Evolutionary conservation across 148 eudicot genomes (phyloP).

Genomic region (Mesembryanthemum crystallinum): DNA sequence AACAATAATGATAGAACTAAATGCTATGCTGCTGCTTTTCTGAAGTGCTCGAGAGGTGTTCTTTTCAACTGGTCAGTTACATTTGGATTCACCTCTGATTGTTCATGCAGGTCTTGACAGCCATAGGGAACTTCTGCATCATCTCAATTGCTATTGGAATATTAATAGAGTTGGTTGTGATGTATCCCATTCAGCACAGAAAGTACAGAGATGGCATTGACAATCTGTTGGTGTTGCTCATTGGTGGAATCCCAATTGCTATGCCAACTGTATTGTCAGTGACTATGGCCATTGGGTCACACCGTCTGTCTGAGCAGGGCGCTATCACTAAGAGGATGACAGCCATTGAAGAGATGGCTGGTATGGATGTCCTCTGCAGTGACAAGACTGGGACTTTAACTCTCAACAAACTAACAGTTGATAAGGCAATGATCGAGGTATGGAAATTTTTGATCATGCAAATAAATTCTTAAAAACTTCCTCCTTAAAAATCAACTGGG

Average conservation of each 20-base stretch:
- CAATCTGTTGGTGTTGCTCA: conserved; percentile 71
- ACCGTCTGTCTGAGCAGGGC: conserved; percentile 72
- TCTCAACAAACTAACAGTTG: conserved; percentile 76
- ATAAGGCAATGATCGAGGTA: conserved; percentile 64
- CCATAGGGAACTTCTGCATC: conserved; percentile 85
- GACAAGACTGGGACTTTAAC: conserved; percentile 91
- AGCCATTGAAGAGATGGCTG: conserved; percentile 90
- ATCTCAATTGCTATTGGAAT: conserved; percentile 65
- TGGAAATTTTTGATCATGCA: neutral
- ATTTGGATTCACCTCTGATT: neutral
- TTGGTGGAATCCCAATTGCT: conserved; percentile 88
- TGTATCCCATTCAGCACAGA: conserved; percentile 77
- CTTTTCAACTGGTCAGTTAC: neutral
- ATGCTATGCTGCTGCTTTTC: no score
- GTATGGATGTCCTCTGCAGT: conserved; percentile 91
- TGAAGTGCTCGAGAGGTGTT: neutral
- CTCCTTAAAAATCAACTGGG: neutral
- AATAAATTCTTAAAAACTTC: neutral
- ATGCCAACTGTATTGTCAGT: conserved; percentile 89
- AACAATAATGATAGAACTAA: no score
- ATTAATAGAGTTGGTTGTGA: conserved; percentile 59
- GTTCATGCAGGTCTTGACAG: conserved; percentile 57
- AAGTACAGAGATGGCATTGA: conserved; percentile 75
- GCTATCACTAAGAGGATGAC: conserved; percentile 94
- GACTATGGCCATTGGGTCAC: conserved; percentile 90